A percentile compares a stretch with the other conserved stretches of the same genome.
Evolutionary conservation across 2,329 filamentous ascomycete species (phyloP).

Genomic region (Trichoderma sp.): DNA sequence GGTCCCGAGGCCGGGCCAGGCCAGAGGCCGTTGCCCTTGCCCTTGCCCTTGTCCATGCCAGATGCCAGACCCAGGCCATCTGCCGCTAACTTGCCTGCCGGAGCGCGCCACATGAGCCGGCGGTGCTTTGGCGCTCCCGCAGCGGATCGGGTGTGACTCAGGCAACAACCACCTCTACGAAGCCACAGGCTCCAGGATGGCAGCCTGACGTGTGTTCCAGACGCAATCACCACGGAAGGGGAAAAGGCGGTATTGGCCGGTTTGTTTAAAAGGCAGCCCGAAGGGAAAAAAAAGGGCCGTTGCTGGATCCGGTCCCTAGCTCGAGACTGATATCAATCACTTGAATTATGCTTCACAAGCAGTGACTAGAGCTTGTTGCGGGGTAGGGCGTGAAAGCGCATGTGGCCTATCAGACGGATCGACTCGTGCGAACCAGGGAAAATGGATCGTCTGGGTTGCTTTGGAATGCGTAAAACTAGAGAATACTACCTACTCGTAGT

Average conservation of each 20-base stretch:
- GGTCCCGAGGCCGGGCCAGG: not conserved
- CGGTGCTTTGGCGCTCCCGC: constrained; percentile 18
- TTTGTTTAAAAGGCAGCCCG: not conserved
- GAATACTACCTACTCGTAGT: no score
- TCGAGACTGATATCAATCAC: not conserved
- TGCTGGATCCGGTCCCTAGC: not conserved
- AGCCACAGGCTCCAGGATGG: constrained; percentile 14
- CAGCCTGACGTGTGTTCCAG: constrained; percentile 19
- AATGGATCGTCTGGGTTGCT: not conserved
- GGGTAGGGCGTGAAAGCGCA: not conserved
- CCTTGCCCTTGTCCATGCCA: not conserved
- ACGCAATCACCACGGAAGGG: constrained; percentile 1
- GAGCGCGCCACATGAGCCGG: constrained; percentile 8
- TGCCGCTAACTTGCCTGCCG: constrained; percentile 7
- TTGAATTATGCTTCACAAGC: not conserved
- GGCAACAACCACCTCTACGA: not conserved
- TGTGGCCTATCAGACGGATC: not conserved
- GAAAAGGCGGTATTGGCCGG: not conserved
- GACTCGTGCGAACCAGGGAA: not conserved
- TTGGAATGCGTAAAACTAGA: not conserved
- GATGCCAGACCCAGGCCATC: not conserved
- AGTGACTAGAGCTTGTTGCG: not conserved
- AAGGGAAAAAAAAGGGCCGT: not conserved
- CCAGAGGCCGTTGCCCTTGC: no score
- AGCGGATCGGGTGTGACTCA: constrained; percentile 18